Percentiles rank a stretch among this genome's conserved stretches.
These are phyloP conservation scores for Mycena alexandri DNA, from an alignment of 768 basidiomycete genomes.

Conservation along the genomic window DNA sequence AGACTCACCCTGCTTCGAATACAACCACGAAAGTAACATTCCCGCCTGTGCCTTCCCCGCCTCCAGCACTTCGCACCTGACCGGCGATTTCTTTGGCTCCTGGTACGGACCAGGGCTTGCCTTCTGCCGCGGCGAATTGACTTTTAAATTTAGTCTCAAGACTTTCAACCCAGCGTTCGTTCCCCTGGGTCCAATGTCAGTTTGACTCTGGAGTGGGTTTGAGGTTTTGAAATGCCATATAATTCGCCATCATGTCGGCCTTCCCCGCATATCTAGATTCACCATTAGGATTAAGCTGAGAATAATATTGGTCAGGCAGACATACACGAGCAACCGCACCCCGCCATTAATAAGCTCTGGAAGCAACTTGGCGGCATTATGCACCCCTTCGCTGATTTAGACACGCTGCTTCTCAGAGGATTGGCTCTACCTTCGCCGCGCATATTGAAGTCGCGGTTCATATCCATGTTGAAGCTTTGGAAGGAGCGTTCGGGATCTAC, in stretches of 20 bases:
- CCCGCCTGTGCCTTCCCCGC: constrained; percentile 48
- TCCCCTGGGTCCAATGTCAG: constrained; percentile 54
- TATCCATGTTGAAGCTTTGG: constrained; percentile 46
- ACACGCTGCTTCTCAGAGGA: background rate
- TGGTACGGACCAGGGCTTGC: constrained; percentile 48
- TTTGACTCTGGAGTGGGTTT: background rate
- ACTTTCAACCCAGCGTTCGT: constrained; percentile 55
- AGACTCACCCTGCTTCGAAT: constrained; percentile 60
- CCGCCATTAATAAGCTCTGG: constrained; percentile 63
- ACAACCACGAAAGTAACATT: constrained; percentile 64
- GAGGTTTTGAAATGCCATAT: constrained; percentile 36
- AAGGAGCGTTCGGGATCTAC: constrained; percentile 44
- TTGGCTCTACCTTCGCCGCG: constrained; percentile 50
- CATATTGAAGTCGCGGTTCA: constrained; percentile 64
- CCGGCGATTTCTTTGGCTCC: constrained; percentile 55
- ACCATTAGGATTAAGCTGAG: constrained; percentile 5
- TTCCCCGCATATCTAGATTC: background rate
- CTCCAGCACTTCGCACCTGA: constrained; percentile 55
- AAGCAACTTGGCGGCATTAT: constrained; percentile 55
- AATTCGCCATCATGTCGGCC: constrained; percentile 33
- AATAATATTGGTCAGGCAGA: constrained; percentile 31
- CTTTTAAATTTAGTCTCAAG: constrained; percentile 55
- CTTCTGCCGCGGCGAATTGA: constrained; percentile 50
- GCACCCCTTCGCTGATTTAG: constrained; percentile 41
- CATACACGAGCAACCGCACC: constrained; percentile 58